Percentiles rank a stretch among this genome's conserved stretches.
Evolutionary conservation across 208 protist genomes (phyloP).

Genomic region (Trypanosomatidae sp.): DNA sequence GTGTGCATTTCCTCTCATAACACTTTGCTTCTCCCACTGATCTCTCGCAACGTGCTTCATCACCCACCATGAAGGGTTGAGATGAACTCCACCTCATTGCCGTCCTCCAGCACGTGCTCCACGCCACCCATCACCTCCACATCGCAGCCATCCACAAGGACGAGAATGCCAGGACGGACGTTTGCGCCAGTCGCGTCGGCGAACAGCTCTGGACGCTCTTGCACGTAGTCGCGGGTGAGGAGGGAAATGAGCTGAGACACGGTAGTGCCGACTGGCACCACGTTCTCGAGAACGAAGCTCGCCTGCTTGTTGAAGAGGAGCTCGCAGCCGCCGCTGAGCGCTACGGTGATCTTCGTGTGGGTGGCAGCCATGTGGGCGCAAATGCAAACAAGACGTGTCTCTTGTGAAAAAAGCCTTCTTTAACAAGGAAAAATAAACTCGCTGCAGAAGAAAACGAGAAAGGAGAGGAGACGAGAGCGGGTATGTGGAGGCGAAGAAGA

Average conservation of each 20-base stretch:
- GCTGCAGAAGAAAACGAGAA: too few species aligned
- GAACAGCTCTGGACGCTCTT: constrained; percentile 76
- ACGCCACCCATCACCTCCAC: constrained; percentile 90
- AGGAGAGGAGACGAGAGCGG: too few species aligned
- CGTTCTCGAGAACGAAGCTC: constrained; percentile 25
- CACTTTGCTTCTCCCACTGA: too few species aligned
- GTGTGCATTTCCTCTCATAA: too few species aligned
- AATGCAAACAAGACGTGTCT: too few species aligned
- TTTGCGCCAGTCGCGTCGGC: constrained; percentile 56
- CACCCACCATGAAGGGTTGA: constrained; percentile 95
- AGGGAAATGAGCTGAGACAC: constrained; percentile 57
- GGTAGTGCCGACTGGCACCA: constrained; percentile 43
- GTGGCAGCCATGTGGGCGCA: background rate
- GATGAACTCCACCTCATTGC: constrained; percentile 92
- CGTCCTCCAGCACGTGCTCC: constrained; percentile 76
- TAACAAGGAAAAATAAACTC: background rate
- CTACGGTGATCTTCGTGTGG: constrained; percentile 38
- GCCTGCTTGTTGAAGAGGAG: constrained; percentile 75
- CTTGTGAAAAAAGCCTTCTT: too few species aligned
- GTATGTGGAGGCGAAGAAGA: too few species aligned
- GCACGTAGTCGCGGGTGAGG: constrained; percentile 50
- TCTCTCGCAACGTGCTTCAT: too few species aligned
- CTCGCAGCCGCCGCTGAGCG: constrained; percentile 79
- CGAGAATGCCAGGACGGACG: constrained; percentile 92
- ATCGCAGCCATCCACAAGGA: constrained; percentile 93